phyloP scores from a whole-genome alignment of 1,139 yeast genomes.

The Yamadazyma buinensis region DNA sequence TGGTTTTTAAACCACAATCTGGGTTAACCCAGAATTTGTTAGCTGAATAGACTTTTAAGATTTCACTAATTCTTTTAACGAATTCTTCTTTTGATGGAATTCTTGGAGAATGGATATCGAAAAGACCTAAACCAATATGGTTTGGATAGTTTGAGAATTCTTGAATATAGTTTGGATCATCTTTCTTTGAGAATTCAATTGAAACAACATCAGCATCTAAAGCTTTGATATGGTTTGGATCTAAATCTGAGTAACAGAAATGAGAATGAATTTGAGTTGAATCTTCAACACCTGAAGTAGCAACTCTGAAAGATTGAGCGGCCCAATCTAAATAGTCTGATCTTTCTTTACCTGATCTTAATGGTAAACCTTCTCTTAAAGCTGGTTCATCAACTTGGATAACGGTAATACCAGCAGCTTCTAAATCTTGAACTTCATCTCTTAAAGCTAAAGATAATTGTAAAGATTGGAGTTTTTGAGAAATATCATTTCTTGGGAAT shows the following conservation, averaged over 20 bases:
- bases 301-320: slow-evolving; percentile 99
- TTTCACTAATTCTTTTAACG: slow-evolving; percentile 87
- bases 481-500: slow-evolving; percentile 98
- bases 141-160: slow-evolving; percentile 98
- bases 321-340: slow-evolving; percentile 97
- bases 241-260: slow-evolving; percentile 99
- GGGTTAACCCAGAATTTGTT: slow-evolving; percentile 99
- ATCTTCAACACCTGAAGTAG: slow-evolving; percentile 96
- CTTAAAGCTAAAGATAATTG: slow-evolving; percentile 97
- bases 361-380: slow-evolving; percentile 99
- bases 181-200: slow-evolving; percentile 99
- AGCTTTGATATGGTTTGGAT: slow-evolving; percentile 99
- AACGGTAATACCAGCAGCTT: slow-evolving; percentile 95
- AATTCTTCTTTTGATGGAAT: slow-evolving; percentile 97
- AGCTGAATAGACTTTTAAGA: slow-evolving; percentile 95
- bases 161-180: slow-evolving; percentile 95
- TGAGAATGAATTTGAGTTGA: slow-evolving; percentile 98
- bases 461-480: slow-evolving; percentile 91
- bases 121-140: slow-evolving; percentile 98
- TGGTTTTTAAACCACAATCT: slow-evolving; percentile 99
- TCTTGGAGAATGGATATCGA: slow-evolving; percentile 99
- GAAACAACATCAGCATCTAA: slow-evolving; percentile 99
- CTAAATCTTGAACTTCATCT: slow-evolving; percentile 97
- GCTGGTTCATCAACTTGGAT: slow-evolving; percentile 99
- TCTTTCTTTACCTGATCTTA: slow-evolving; percentile 97